phyloP scores from a whole-genome alignment of 257 asterid species.

The Solanum dulcamara region DNA sequence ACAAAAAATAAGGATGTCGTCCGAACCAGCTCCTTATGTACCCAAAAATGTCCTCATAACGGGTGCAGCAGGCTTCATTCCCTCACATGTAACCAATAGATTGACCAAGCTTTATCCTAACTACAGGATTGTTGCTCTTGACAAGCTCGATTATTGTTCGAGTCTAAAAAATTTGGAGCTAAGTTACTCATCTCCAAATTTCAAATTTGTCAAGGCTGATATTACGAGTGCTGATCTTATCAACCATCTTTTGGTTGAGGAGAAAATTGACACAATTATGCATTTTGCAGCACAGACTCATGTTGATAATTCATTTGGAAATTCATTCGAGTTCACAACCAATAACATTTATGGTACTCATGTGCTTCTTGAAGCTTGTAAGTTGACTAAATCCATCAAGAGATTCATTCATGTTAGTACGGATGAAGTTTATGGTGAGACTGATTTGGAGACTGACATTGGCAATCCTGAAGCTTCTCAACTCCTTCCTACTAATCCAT shows the following conservation, averaged over 20 bases:
- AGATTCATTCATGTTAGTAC: slow-evolving; percentile 9
- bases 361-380: slow-evolving; percentile 10
- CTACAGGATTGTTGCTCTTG: slow-evolving; percentile 1
- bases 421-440: neutral
- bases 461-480: slow-evolving; percentile 10
- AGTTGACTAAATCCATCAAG: neutral
- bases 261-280: slow-evolving; percentile 4
- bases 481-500: slow-evolving; percentile 7
- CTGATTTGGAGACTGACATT: neutral
- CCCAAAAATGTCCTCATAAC: neutral
- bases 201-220: neutral
- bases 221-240: slow-evolving; percentile 2
- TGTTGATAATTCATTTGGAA: slow-evolving; percentile 9
- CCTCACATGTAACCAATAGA: neutral
- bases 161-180: neutral
- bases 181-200: neutral
- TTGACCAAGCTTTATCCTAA: neutral
- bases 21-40: slow-evolving; percentile 1
- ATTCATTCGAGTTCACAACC: neutral
- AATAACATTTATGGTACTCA: slow-evolving; percentile 8
- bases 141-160: slow-evolving; percentile 8
- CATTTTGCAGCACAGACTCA: slow-evolving; percentile 11
- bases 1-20: neutral
- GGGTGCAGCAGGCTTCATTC: neutral
- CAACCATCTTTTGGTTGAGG: slow-evolving; percentile 3